These are phyloP conservation scores for Aspergillus cristatus DNA, from an alignment of 495 filamentous ascomycete genomes.

Conservation along the genomic window DNA sequence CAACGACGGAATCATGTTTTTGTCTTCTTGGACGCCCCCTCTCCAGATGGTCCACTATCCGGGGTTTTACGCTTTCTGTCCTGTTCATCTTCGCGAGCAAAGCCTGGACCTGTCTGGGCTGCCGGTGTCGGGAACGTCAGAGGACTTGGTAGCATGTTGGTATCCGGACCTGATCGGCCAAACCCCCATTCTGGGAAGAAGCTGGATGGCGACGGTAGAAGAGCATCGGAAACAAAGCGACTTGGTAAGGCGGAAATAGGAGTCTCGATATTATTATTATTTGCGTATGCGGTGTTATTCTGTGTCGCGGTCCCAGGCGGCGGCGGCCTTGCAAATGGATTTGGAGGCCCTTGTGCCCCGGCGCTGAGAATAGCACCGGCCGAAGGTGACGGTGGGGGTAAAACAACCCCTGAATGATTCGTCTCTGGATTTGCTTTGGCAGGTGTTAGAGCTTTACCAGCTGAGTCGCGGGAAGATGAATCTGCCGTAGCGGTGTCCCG, in stretches of 20 bases:
- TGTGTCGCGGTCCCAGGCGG: constrained; percentile 35
- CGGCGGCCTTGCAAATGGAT: constrained; percentile 87
- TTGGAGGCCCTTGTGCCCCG: constrained; percentile 85
- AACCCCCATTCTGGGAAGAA: constrained; percentile 92
- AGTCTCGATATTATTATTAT: constrained; percentile 77
- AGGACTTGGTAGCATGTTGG: constrained; percentile 81
- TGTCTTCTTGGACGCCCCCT: constrained; percentile 37
- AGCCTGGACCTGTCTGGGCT: constrained; percentile 58
- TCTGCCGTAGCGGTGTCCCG: constrained; percentile 66
- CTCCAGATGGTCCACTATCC: constrained; percentile 31
- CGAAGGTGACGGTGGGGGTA: constrained; percentile 89
- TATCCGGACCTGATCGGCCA: constrained; percentile 52
- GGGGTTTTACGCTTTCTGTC: constrained; percentile 48
- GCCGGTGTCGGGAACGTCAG: constrained; percentile 87
- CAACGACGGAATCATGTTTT: constrained; percentile 28
- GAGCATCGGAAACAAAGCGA: constrained; percentile 74
- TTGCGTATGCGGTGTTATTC: constrained; percentile 43
- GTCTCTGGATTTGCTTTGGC: constrained; percentile 45
- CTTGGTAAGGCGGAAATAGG: constrained; percentile 96
- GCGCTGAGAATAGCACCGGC: constrained; percentile 79
- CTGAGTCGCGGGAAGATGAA: constrained; percentile 65
- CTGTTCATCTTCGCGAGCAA: constrained; percentile 49
- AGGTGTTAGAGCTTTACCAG: constrained; percentile 44
- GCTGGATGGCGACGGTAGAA: constrained; percentile 76
- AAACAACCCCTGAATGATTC: constrained; percentile 59